Evolutionary conservation across 768 basidiomycete species (phyloP), one percentile per base, ranked within the genome.

Genomic region (Holtermanniella nyarrowii): DNA sequence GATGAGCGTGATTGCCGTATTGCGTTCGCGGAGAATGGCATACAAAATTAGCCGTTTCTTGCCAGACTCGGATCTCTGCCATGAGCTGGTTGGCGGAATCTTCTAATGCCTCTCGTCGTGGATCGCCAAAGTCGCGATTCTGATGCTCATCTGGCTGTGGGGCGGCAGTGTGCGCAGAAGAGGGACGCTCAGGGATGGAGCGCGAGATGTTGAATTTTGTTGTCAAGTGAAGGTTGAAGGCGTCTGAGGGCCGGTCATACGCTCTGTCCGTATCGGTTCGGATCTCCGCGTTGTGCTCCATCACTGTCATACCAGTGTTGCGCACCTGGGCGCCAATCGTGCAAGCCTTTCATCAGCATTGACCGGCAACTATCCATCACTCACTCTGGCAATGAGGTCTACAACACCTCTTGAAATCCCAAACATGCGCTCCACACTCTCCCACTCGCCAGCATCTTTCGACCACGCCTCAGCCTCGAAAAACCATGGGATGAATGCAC

Each of bases 371-470:
- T 37, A 37, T 37, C 10, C 16, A 37, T 5, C n/a, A 53, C 61
- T 50, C 23, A 63, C 65, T 49, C 60, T 45, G 7, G 62, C 58
- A 12, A 66, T 57, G 27, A 66, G 45, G 42, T 60, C 59, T 12
- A 62, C 58, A 52, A 63, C 61, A 12, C 58, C 54, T 42, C 65
- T 46, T 11, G 65, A 66, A 14, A 66, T 58, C 25, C 65, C 65
- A 50, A 66, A 66, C 60, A 61, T 63, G 41, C 62, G 31, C 46
- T 66, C 65, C 10, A 66, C 56, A 18, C 53, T 56, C 48, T 66
- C 65, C 65, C 65, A 66, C 27, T 66, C 65, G 22, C 53, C 44
- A 26, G 55, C 59, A 5, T 42, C 48, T 21, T 40, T 52, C 1
- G 59, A 61, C 58, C 62, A 64, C 43, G 45, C 26, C 26, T 61